Evolutionary conservation across 2,329 filamentous ascomycete genomes (phyloP).

Genomic region (Acrodontium crateriforme): DNA sequence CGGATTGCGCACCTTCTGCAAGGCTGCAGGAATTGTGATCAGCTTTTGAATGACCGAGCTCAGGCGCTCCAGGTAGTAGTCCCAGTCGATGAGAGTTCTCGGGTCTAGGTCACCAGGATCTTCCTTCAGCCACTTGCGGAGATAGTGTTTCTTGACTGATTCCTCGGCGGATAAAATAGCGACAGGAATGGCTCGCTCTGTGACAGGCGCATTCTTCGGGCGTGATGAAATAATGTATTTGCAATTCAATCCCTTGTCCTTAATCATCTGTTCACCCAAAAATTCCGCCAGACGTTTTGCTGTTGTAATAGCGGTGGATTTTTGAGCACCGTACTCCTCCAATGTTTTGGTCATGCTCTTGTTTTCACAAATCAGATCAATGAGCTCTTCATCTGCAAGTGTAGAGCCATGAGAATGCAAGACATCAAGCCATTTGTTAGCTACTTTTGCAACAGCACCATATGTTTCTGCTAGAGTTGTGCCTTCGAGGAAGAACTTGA

Average conservation of each 20-base stretch:
- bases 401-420: slow-evolving; percentile 77
- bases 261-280: slow-evolving; percentile 94
- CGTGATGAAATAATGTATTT: slow-evolving; percentile 95
- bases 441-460: slow-evolving; percentile 78
- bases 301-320: slow-evolving; percentile 98
- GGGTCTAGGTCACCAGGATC: slow-evolving; percentile 86
- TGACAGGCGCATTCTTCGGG: slow-evolving; percentile 81
- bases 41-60: slow-evolving; percentile 97
- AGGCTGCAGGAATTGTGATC: slow-evolving; percentile 91
- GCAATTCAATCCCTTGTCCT: slow-evolving; percentile 97
- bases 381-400: slow-evolving; percentile 88
- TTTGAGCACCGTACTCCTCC: slow-evolving; percentile 89
- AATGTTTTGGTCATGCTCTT: slow-evolving; percentile 95
- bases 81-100: slow-evolving; percentile 81
- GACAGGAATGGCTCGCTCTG: slow-evolving; percentile 84
- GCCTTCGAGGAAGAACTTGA: slow-evolving; percentile 97
- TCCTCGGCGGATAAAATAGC: slow-evolving; percentile 95
- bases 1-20: slow-evolving; percentile 90
- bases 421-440: slow-evolving; percentile 94
- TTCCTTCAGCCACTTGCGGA: slow-evolving; percentile 92
- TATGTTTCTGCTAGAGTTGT: slow-evolving; percentile 81
- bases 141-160: slow-evolving; percentile 70
- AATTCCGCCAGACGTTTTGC: slow-evolving; percentile 92
- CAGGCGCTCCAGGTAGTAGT: slow-evolving; percentile 90
- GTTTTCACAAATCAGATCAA: slow-evolving; percentile 99